phyloP scores from a whole-genome alignment of 345 rosid species.

The Lepidium africanum region DNA sequence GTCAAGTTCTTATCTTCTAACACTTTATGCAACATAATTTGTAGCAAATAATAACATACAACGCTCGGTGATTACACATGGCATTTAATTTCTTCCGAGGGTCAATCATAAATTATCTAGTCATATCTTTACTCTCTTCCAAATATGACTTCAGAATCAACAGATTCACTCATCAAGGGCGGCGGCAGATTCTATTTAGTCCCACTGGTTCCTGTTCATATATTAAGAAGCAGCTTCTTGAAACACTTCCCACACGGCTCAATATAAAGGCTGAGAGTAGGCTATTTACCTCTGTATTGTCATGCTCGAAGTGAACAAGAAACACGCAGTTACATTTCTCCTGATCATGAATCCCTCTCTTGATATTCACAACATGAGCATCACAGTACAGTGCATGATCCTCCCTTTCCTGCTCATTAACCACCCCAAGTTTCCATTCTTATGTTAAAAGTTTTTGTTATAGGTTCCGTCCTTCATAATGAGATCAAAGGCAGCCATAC shows the following conservation, averaged over 20 bases:
- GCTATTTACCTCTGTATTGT: conserved; percentile 40
- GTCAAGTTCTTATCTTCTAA: not conserved
- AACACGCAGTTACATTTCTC: conserved; percentile 52
- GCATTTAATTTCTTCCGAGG: not conserved
- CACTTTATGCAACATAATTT: not conserved
- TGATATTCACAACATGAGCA: conserved; percentile 51
- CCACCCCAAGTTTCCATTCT: not conserved
- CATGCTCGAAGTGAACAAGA: conserved; percentile 47
- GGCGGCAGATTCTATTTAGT: conserved; percentile 18
- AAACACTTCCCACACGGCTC: not conserved
- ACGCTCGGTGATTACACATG: not conserved
- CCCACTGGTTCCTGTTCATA: conserved; percentile 24
- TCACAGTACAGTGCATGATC: conserved; percentile 57
- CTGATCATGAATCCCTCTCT: conserved; percentile 44
- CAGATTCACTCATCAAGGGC: conserved; percentile 17
- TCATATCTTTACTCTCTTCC: not conserved
- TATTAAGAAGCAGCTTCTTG: not conserved
- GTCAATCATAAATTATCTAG: not conserved
- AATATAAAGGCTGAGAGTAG: conserved; percentile 2
- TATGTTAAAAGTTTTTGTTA: not conserved
- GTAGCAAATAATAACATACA: not conserved
- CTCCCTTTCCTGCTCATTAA: conserved; percentile 44
- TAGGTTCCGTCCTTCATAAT: not conserved
- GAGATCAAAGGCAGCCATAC: conserved; percentile 26
- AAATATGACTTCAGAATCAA: not conserved